Evolutionary conservation across 192 early-diverging fungal genomes (phyloP).

Genomic region (Funneliformis geosporum): DNA sequence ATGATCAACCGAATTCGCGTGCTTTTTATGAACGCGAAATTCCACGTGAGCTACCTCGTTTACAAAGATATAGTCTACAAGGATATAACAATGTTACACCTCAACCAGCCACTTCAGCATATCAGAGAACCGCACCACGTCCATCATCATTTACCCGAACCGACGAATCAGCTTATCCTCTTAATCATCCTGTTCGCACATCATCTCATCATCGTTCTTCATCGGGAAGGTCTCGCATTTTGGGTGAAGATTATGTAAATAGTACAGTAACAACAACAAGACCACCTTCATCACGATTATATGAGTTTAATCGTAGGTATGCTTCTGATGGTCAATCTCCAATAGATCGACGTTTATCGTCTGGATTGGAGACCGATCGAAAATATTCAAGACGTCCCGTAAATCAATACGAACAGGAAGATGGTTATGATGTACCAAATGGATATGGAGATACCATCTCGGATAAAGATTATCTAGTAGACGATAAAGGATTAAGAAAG

Average conservation of each 20-base stretch:
- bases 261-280: not conserved
- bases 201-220: slow-evolving; percentile 14
- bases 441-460: not conserved
- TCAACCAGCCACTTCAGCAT: not conserved
- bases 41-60: not conserved
- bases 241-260: not conserved
- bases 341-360: not conserved
- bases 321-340: not conserved
- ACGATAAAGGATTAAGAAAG: not conserved
- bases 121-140: slow-evolving; percentile 11
- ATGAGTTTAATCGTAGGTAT: not conserved
- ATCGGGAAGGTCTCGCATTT: not conserved
- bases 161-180: not conserved
- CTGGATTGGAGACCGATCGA: not conserved
- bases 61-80: slow-evolving; percentile 9
- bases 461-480: not conserved
- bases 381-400: not conserved
- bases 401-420: not conserved
- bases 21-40: slow-evolving; percentile 3
- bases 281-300: not conserved
- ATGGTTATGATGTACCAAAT: not conserved
- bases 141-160: not conserved
- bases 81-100: not conserved
- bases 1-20: not conserved
- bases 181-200: not conserved